phyloP scores from a whole-genome alignment of 306 rosid genomes.

The Lotus japonicus region DNA sequence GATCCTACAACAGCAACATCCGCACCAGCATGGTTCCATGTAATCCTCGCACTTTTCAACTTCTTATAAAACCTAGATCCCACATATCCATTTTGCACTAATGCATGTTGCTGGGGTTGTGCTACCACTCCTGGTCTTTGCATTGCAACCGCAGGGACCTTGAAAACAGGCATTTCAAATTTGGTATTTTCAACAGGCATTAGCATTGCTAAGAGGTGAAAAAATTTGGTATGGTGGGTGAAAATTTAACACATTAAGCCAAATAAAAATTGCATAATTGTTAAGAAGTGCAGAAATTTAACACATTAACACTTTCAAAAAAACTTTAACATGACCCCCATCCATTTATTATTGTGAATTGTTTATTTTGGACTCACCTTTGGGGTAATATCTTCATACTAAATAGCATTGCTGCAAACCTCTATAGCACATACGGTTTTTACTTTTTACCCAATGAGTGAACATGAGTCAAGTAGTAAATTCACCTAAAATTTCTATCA shows the following conservation, averaged over 20 bases:
- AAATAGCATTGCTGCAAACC: background rate
- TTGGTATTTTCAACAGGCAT: background rate
- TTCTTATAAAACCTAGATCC: constrained; percentile 28
- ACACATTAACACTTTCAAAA: no score
- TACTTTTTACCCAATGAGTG: background rate
- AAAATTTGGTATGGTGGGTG: no score
- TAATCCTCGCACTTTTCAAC: constrained; percentile 40
- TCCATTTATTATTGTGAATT: no score
- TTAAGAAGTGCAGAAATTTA: no score
- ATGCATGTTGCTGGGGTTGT: constrained; percentile 21
- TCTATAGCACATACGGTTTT: background rate
- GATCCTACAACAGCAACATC: constrained; percentile 68
- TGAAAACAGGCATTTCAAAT: constrained; percentile 27
- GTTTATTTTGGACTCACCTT: no score
- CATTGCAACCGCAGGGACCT: constrained; percentile 37
- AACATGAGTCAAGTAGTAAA: background rate
- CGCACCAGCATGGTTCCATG: constrained; percentile 67
- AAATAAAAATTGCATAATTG: no score
- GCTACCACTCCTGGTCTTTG: constrained; percentile 25
- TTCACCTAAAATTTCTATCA: constrained; percentile 3
- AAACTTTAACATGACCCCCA: no score
- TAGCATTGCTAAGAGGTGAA: no score
- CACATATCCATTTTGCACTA: constrained; percentile 27
- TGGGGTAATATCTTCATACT: no score
- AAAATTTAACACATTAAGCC: no score